Conservation (phyloP, 257 asterid genomes). For the Solanum chilense region DNA sequence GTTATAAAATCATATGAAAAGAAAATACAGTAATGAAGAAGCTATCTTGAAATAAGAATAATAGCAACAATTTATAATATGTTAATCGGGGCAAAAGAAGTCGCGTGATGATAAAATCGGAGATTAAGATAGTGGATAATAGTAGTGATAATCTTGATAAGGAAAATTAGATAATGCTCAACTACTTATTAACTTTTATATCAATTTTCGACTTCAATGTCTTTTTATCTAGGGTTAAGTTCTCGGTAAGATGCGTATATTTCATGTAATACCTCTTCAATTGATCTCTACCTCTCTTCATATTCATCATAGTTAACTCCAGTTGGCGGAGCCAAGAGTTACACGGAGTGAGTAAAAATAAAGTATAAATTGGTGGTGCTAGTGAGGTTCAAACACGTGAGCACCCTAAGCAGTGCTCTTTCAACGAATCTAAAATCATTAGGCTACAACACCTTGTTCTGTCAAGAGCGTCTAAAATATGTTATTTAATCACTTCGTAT, state of each 20-base stretch:
- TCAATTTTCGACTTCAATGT: background rate
- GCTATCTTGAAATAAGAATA: background rate
- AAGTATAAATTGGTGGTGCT: too few species aligned
- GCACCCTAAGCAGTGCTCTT: too few species aligned
- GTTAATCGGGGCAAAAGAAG: background rate
- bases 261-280: background rate
- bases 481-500: too few species aligned
- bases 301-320: background rate
- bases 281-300: background rate
- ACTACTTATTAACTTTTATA: background rate
- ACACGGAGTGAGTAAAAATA: too few species aligned
- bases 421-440: too few species aligned
- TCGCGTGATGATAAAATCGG: background rate
- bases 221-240: background rate
- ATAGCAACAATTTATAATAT: background rate
- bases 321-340: too few species aligned
- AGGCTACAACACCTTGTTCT: too few species aligned
- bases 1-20: background rate
- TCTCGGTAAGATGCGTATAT: fast-evolving
- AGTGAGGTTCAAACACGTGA: too few species aligned
- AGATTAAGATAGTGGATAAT: background rate
- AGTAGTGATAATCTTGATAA: background rate
- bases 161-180: background rate
- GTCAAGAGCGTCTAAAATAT: too few species aligned
- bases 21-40: background rate